Conservation (phyloP, 1,284 basidiomycete species). For the Xanthoconium separans region DNA sequence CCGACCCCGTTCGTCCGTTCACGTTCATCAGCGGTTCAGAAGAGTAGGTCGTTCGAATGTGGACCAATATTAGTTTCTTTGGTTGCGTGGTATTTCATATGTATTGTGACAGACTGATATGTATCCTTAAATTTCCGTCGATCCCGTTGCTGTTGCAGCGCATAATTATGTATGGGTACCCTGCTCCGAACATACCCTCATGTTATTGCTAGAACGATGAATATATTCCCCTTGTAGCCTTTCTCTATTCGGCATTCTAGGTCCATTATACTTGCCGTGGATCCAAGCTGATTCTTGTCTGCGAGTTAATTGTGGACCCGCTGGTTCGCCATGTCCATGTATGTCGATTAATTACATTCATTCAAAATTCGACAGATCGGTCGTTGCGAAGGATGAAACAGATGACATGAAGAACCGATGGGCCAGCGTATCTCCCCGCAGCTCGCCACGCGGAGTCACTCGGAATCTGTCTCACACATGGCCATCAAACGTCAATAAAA, state of each 20-base stretch:
- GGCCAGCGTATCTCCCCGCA: slow-evolving; percentile 16
- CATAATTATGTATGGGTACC: slow-evolving; percentile 21
- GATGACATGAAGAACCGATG: slow-evolving; percentile 11
- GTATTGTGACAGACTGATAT: slow-evolving; percentile 23
- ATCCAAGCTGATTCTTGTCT: slow-evolving; percentile 1
- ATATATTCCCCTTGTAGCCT: slow-evolving; percentile 25
- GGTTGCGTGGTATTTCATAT: slow-evolving; percentile 20
- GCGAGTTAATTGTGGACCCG: not conserved
- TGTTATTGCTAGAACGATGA: slow-evolving; percentile 13
- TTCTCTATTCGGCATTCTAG: slow-evolving; percentile 1
- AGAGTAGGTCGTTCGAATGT: slow-evolving; percentile 18
- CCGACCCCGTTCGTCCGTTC: slow-evolving; percentile 36
- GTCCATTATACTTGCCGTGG: slow-evolving; percentile 6
- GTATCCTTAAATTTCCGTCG: slow-evolving; percentile 30
- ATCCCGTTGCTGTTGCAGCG: slow-evolving; percentile 9
- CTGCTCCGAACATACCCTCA: slow-evolving; percentile 10
- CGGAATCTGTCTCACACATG: slow-evolving; percentile 24
- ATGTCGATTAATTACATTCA: not conserved
- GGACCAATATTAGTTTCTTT: slow-evolving; percentile 4
- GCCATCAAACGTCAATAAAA: slow-evolving; percentile 30
- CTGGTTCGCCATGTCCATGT: not conserved
- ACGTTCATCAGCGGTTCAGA: slow-evolving; percentile 31
- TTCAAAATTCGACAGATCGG: not conserved
- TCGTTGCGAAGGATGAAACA: slow-evolving; percentile 30
- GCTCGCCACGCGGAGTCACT: slow-evolving; percentile 21